Conservation (phyloP, 2,329 filamentous ascomycete genomes). For the Sporothrix sp. region DNA sequence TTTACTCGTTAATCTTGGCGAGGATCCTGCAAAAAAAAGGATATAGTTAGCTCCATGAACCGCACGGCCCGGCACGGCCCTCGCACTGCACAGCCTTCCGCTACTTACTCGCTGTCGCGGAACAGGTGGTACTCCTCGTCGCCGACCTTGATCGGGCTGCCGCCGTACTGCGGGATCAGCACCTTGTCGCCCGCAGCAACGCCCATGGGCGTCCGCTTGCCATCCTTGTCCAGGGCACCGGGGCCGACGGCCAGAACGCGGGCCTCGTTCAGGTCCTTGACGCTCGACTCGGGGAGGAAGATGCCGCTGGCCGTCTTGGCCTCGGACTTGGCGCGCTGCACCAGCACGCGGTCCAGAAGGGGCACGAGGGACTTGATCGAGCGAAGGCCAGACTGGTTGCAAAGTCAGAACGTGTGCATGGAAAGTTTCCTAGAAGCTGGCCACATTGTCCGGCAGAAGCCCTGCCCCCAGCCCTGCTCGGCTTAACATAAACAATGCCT, state of each 20-base stretch:
- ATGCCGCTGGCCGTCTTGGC: constrained; percentile 93
- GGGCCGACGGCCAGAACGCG: constrained; percentile 93
- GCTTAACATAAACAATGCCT: background rate
- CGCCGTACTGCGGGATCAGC: constrained; percentile 93
- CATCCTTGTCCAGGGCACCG: constrained; percentile 76
- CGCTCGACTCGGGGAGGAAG: constrained; percentile 91
- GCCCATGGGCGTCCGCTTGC: constrained; percentile 76
- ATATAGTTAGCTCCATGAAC: background rate
- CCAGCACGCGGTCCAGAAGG: constrained; percentile 94
- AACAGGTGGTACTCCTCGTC: constrained; percentile 95
- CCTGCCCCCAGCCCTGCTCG: background rate
- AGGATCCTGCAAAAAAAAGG: constrained; percentile 56
- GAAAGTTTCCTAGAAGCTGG: too few species aligned
- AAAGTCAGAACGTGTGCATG: background rate
- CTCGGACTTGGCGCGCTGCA: constrained; percentile 96
- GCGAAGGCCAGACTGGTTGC: constrained; percentile 58
- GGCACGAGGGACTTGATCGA: constrained; percentile 92
- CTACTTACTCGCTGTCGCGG: constrained; percentile 96
- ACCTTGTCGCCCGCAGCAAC: constrained; percentile 82
- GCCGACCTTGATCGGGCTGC: constrained; percentile 91
- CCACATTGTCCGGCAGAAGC: too few species aligned
- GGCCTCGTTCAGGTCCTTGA: constrained; percentile 98
- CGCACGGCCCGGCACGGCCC: too few species aligned
- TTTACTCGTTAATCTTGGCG: constrained; percentile 97
- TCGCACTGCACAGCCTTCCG: too few species aligned